phyloP scores from a whole-genome alignment of 179 eudicot species.

The Monotropa hypopitys region DNA sequence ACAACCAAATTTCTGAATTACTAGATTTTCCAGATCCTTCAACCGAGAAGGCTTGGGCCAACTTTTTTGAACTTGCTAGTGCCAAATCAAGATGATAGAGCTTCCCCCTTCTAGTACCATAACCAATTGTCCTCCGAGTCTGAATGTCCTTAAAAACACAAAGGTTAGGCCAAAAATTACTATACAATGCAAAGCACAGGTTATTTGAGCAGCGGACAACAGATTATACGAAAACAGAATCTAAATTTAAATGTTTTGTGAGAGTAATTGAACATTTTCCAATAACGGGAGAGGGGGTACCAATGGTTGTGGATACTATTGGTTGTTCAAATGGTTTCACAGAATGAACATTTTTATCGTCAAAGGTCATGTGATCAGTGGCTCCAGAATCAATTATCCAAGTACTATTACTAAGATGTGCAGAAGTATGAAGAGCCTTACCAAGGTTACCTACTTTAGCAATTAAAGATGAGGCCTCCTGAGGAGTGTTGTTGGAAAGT shows the following conservation, averaged over 20 bases:
- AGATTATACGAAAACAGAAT: too few species aligned
- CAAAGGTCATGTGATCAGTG: background rate
- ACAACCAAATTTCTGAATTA: too few species aligned
- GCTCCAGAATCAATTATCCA: background rate
- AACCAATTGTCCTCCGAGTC: constrained; percentile 12
- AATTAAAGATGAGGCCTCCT: background rate
- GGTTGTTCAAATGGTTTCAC: background rate
- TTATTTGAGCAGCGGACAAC: too few species aligned
- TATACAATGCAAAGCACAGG: background rate
- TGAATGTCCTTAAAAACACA: constrained; percentile 17
- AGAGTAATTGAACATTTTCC: too few species aligned
- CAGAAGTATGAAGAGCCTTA: background rate
- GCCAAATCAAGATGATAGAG: too few species aligned
- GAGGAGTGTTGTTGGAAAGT: background rate
- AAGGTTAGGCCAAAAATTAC: constrained; percentile 14
- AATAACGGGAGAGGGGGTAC: constrained; percentile 5
- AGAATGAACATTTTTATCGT: background rate
- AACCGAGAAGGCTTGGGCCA: too few species aligned
- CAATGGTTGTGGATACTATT: constrained; percentile 10
- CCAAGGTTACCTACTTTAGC: background rate
- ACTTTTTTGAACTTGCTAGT: too few species aligned
- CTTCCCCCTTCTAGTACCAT: constrained; percentile 11
- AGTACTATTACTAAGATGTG: background rate
- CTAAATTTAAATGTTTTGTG: too few species aligned
- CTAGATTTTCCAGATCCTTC: too few species aligned